Percentiles rank a stretch among this genome's conserved stretches.
Evolutionary conservation across 2,329 filamentous ascomycete genomes (phyloP).

Genomic region (Myriosclerotinia duriaeana): DNA sequence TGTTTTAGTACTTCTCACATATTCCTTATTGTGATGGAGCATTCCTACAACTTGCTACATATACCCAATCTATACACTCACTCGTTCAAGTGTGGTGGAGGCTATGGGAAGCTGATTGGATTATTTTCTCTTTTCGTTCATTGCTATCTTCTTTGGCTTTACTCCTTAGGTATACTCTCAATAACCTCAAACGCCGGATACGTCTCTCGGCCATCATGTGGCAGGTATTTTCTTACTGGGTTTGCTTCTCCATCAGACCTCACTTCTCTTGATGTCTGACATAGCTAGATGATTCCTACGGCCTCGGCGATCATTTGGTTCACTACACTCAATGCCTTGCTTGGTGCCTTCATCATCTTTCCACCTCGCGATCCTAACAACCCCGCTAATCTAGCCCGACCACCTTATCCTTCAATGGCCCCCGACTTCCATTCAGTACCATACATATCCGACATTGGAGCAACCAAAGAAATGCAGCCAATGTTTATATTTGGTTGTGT

Average conservation of each 20-base stretch:
- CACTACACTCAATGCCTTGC: conserved; percentile 12
- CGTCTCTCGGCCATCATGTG: background rate
- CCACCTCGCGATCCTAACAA: conserved; percentile 15
- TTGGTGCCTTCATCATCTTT: conserved; percentile 9
- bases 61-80: background rate
- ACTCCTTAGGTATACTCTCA: background rate
- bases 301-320: conserved; percentile 20
- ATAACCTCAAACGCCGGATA: background rate
- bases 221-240: conserved; percentile 45
- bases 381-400: conserved; percentile 42
- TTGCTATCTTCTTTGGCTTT: background rate
- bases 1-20: background rate
- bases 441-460: conserved; percentile 70
- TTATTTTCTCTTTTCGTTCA: background rate
- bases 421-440: conserved; percentile 56
- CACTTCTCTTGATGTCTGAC: conserved; percentile 55
- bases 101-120: background rate
- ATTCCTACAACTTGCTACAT: background rate
- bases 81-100: background rate
- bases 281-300: conserved; percentile 20
- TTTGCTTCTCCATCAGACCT: conserved; percentile 34
- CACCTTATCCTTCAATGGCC: conserved; percentile 61
- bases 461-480: conserved; percentile 60
- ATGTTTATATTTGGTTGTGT: conserved; percentile 73
- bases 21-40: background rate